Percentiles rank a stretch among this genome's conserved stretches.
Conservation (phyloP, 768 basidiomycete genomes). For the Pholiota conissans region DNA sequence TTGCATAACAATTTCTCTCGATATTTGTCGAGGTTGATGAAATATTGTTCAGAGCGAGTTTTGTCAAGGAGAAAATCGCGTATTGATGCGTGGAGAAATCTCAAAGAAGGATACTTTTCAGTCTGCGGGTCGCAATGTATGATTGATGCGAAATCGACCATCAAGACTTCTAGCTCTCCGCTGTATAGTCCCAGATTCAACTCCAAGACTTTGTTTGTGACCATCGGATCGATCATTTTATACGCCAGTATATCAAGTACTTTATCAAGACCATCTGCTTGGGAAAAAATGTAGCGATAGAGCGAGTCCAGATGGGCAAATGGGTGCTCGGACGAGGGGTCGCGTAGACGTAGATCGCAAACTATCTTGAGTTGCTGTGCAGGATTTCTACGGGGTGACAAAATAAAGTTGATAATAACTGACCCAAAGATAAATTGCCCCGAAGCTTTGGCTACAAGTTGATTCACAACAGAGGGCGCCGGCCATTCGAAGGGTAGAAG, state of each 20-base stretch:
- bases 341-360: background rate
- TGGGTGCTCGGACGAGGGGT: background rate
- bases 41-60: no score
- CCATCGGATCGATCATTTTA: background rate
- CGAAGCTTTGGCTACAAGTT: background rate
- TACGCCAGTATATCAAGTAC: background rate
- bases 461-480: background rate
- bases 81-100: slow-evolving; percentile 3
- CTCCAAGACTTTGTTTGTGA: background rate
- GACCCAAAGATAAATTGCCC: slow-evolving; percentile 8
- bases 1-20: no score
- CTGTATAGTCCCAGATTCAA: background rate
- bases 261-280: background rate
- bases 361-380: background rate
- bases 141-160: background rate
- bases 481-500: background rate
- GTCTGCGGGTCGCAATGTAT: background rate
- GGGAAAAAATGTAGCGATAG: background rate
- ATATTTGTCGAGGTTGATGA: no score
- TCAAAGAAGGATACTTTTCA: background rate
- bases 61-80: background rate
- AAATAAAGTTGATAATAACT: slow-evolving; percentile 1
- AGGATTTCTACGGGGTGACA: background rate
- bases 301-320: slow-evolving; percentile 3
- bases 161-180: background rate